Conservation (phyloP, 2,329 filamentous ascomycete genomes). For the Beauveria scarabaeidicola region DNA sequence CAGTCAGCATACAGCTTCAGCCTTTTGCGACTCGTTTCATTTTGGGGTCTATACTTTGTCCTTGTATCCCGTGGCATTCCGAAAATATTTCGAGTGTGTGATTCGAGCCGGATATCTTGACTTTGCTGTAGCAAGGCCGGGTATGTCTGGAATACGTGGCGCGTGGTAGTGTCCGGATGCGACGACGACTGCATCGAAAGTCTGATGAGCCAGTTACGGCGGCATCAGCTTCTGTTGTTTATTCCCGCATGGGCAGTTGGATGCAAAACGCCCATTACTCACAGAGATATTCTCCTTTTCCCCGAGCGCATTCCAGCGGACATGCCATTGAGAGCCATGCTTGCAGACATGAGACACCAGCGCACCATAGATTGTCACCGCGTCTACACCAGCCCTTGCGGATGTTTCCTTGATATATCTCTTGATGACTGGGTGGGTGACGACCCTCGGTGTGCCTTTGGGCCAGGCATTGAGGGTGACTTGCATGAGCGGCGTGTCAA, state of each 20-base stretch:
- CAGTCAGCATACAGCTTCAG: neutral
- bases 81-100: neutral
- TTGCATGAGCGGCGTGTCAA: slow-evolving; percentile 50
- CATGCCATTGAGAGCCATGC: neutral
- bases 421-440: slow-evolving; percentile 34
- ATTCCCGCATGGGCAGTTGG: too few species aligned
- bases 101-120: neutral
- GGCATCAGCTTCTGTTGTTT: too few species aligned
- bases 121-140: slow-evolving; percentile 57
- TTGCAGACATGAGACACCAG: neutral
- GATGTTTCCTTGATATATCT: neutral
- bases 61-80: slow-evolving; percentile 42
- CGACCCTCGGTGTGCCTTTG: slow-evolving; percentile 48
- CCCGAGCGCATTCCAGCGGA: neutral
- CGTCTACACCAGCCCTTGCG: neutral
- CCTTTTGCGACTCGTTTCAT: neutral
- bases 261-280: neutral
- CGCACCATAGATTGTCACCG: neutral
- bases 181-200: slow-evolving; percentile 57
- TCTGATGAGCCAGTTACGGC: neutral
- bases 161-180: slow-evolving; percentile 60
- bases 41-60: neutral
- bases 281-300: neutral
- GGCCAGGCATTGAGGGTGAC: slow-evolving; percentile 44
- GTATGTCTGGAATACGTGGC: slow-evolving; percentile 51